These are phyloP conservation scores for Clonostachys rosea DNA, from an alignment of 2,329 filamentous ascomycete species.

Conservation along the genomic window DNA sequence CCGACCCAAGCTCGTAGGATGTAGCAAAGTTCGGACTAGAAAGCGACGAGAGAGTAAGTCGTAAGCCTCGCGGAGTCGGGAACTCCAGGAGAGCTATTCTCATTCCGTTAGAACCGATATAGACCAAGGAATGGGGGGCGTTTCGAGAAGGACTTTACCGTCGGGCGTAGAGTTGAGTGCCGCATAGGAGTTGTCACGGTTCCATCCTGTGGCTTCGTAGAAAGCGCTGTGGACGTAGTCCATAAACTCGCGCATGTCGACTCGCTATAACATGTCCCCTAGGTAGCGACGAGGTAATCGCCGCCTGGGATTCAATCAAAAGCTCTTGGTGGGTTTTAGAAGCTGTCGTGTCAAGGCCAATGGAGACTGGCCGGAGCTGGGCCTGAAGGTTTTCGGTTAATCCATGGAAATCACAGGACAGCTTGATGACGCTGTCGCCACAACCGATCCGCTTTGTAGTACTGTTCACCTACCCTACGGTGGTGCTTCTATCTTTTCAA, in stretches of 20 bases:
- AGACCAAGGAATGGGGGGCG: not conserved
- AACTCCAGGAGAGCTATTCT: slow-evolving; percentile 78
- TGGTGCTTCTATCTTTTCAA: no score
- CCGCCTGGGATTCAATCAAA: no score
- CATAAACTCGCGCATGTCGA: slow-evolving; percentile 89
- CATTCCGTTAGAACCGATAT: not conserved
- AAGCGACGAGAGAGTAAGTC: slow-evolving; percentile 84
- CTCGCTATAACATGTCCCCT: slow-evolving; percentile 2
- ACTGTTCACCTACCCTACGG: no score
- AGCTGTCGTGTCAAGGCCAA: no score
- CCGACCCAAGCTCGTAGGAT: slow-evolving; percentile 84
- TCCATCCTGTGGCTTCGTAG: slow-evolving; percentile 82
- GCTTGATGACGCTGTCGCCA: no score
- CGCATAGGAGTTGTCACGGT: slow-evolving; percentile 87
- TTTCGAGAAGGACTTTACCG: slow-evolving; percentile 41
- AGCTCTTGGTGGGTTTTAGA: no score
- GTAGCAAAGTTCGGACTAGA: slow-evolving; percentile 91
- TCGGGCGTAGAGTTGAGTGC: slow-evolving; percentile 78
- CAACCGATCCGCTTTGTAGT: no score
- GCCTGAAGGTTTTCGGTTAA: no score
- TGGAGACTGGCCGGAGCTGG: no score
- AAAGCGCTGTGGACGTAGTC: slow-evolving; percentile 93
- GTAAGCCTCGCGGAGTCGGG: slow-evolving; percentile 75
- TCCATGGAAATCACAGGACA: no score
- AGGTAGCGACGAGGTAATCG: not conserved